phyloP scores from a whole-genome alignment of 306 rosid genomes.

The Carpinus fangiana region DNA sequence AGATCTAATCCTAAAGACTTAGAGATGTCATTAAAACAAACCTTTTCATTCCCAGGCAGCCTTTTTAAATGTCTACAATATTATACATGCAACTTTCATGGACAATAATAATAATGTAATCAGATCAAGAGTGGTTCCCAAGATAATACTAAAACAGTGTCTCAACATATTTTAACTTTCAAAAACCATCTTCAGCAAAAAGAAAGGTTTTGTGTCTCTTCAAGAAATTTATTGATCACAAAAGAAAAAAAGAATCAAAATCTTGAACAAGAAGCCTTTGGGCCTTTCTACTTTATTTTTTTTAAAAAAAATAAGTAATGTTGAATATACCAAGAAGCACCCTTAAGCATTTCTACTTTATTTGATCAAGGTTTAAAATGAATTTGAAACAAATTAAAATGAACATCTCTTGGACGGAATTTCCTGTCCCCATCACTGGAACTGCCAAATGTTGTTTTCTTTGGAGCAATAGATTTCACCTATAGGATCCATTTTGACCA shows the following conservation, averaged over 20 bases:
- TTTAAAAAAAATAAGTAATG: no score
- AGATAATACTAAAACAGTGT: not conserved
- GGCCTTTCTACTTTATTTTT: no score
- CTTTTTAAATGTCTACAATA: not conserved
- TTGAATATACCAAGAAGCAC: no score
- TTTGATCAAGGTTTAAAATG: no score
- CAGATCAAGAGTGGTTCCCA: not conserved
- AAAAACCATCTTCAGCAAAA: not conserved
- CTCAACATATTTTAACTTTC: not conserved
- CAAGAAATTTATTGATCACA: no score
- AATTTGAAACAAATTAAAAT: no score
- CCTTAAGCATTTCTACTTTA: no score
- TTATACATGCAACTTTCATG: not conserved
- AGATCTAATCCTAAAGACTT: not conserved
- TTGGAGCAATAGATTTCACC: not conserved
- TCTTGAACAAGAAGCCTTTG: not conserved
- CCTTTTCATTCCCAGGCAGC: not conserved
- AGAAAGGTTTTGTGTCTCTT: not conserved
- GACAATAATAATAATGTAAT: not conserved
- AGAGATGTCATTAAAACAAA: not conserved
- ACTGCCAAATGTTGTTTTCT: not conserved
- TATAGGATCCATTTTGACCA: not conserved
- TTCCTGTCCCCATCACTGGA: no score
- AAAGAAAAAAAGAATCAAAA: not conserved
- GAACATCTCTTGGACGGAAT: no score